Conservation (phyloP, 2,329 filamentous ascomycete genomes). For the Colletotrichum tanaceti region DNA sequence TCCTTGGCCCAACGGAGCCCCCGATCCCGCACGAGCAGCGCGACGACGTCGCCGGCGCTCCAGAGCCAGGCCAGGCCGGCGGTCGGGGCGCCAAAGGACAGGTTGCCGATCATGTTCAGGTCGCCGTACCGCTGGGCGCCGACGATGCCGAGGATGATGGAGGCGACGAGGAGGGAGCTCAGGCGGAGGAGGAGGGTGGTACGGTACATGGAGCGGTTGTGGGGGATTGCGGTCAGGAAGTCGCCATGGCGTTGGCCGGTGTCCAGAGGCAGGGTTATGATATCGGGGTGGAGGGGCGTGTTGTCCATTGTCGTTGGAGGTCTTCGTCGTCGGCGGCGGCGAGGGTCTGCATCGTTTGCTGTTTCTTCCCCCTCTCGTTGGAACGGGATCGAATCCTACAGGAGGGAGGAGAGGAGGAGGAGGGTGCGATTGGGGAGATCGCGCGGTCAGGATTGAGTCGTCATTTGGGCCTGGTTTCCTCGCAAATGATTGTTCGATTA, state of each 20-base stretch:
- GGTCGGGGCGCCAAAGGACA: conserved; percentile 27
- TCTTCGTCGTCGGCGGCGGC: neutral
- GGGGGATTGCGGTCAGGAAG: conserved; percentile 38
- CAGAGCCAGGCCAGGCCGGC: conserved; percentile 22
- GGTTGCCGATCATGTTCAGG: neutral
- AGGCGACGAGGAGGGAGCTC: conserved; percentile 26
- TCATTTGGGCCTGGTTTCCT: conserved; percentile 1
- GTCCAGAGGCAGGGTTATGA: conserved; percentile 21
- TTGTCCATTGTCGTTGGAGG: conserved; percentile 34
- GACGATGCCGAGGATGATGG: conserved; percentile 30
- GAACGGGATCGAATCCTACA: neutral
- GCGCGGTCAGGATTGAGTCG: conserved; percentile 2
- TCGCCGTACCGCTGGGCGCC: neutral
- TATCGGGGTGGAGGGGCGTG: conserved; percentile 36
- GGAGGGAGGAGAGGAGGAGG: neutral
- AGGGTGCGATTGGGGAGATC: neutral
- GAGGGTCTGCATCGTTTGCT: conserved; percentile 20
- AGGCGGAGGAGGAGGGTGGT: conserved; percentile 27
- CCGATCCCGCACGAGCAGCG: conserved; percentile 23
- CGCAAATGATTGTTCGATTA: neutral
- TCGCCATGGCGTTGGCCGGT: conserved; percentile 30
- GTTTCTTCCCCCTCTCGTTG: neutral
- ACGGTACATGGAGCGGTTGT: conserved; percentile 39
- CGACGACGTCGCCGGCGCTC: conserved; percentile 25
- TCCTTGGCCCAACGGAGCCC: conserved; percentile 31